Percentiles rank a stretch among this genome's conserved stretches.
Evolutionary conservation across 1,139 yeast genomes (phyloP).

Genomic region (Nadsonia commutata): DNA sequence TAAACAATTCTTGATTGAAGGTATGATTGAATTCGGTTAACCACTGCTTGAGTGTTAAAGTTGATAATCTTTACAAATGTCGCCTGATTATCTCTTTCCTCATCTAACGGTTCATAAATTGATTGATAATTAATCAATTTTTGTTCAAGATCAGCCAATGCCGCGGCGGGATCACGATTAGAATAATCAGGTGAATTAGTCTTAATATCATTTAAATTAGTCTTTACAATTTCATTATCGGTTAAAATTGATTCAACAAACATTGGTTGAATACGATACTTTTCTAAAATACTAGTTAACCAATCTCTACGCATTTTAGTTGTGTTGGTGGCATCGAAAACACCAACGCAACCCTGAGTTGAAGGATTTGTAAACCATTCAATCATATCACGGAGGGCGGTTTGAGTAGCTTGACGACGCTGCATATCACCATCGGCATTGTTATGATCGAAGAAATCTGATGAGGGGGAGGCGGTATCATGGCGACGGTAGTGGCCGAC

Average conservation of each 20-base stretch:
- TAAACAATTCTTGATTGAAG: conserved; percentile 87
- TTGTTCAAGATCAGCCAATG: conserved; percentile 54
- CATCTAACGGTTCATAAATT: conserved; percentile 46
- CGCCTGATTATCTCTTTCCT: conserved; percentile 42
- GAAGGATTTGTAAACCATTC: conserved; percentile 68
- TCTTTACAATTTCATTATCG: conserved; percentile 60
- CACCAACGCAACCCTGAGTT: conserved; percentile 62
- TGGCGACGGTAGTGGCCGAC: conserved; percentile 76
- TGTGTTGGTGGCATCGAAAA: conserved; percentile 77
- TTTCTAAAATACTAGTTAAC: conserved; percentile 49
- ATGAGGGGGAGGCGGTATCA: conserved; percentile 40
- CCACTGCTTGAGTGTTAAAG: conserved; percentile 74
- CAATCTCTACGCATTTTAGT: conserved; percentile 56
- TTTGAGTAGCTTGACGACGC: conserved; percentile 54
- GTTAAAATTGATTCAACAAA: conserved; percentile 88
- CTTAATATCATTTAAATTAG: conserved; percentile 74
- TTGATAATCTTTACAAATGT: conserved; percentile 81
- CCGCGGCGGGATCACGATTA: conserved; percentile 57
- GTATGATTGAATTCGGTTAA: conserved; percentile 77
- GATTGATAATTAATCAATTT: conserved; percentile 63
- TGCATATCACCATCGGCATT: conserved; percentile 49
- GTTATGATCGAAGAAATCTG: conserved; percentile 62
- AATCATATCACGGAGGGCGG: conserved; percentile 74
- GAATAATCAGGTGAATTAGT: conserved; percentile 77
- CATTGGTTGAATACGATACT: conserved; percentile 68